Percentiles rank a stretch among this genome's conserved stretches.
Conservation (phyloP, 2,329 filamentous ascomycete genomes). For the Knufia petricola region DNA sequence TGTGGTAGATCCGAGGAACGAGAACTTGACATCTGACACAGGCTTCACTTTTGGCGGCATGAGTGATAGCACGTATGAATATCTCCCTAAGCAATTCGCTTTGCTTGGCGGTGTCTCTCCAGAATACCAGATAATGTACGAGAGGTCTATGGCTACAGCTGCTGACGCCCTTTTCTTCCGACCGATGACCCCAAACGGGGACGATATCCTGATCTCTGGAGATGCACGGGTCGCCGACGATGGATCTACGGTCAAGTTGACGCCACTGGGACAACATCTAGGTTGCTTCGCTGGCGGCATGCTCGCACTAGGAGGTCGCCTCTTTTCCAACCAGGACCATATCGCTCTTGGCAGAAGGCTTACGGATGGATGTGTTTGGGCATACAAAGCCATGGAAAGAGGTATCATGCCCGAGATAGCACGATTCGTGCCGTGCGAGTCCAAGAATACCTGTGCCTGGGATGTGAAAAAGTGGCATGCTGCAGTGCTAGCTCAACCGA, state of each 20-base stretch:
- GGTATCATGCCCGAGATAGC: slow-evolving; percentile 48
- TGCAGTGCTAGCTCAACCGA: too few species aligned
- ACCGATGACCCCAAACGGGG: slow-evolving; percentile 39
- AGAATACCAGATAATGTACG: too few species aligned
- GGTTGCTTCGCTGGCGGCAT: slow-evolving; percentile 48
- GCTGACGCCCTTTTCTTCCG: slow-evolving; percentile 15
- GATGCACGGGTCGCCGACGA: too few species aligned
- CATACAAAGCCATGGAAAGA: slow-evolving; percentile 39
- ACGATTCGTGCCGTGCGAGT: slow-evolving; percentile 35
- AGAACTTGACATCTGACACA: too few species aligned
- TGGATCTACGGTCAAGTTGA: slow-evolving; percentile 20
- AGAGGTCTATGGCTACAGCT: too few species aligned
- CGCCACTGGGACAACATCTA: slow-evolving; percentile 41
- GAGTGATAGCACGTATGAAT: too few species aligned
- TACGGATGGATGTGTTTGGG: slow-evolving; percentile 48
- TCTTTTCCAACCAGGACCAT: slow-evolving; percentile 43
- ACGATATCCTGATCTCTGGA: slow-evolving; percentile 30
- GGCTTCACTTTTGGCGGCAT: too few species aligned
- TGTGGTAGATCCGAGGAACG: too few species aligned
- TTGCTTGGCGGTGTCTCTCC: too few species aligned
- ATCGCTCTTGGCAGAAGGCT: slow-evolving; percentile 42
- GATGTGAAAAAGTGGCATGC: slow-evolving; percentile 27
- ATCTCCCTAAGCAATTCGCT: too few species aligned
- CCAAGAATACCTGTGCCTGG: slow-evolving; percentile 29
- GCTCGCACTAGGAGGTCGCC: slow-evolving; percentile 43